These are phyloP conservation scores for Pseudotsuga menziesii DNA, from an alignment of 75 land plant genomes.

Conservation along the genomic window DNA sequence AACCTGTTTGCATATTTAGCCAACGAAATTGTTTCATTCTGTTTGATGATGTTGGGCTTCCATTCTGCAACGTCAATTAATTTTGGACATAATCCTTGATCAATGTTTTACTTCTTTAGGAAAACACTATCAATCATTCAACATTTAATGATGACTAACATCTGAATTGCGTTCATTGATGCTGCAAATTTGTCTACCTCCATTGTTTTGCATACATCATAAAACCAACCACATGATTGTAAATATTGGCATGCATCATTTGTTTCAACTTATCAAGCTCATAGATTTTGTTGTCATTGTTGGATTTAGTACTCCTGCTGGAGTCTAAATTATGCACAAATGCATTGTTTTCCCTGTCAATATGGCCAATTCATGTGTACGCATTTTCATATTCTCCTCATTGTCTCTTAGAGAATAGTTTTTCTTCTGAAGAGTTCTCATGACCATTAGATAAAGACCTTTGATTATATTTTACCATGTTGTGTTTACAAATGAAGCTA, in stretches of 20 bases:
- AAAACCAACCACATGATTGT: conserved; percentile 44
- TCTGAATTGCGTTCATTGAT: too few species aligned
- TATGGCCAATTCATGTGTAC: background rate
- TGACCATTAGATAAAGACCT: background rate
- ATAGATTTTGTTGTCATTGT: background rate
- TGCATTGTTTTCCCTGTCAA: conserved; percentile 11
- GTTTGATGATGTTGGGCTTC: too few species aligned
- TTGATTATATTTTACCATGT: background rate
- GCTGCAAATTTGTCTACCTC: too few species aligned
- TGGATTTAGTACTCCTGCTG: background rate
- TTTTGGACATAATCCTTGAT: too few species aligned
- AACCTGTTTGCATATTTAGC: too few species aligned
- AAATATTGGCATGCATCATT: conserved; percentile 34
- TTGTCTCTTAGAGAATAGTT: background rate
- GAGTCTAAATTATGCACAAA: conserved; percentile 13
- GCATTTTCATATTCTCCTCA: conserved; percentile 20
- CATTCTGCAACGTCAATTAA: too few species aligned
- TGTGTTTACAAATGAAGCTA: background rate
- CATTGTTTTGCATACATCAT: conserved; percentile 43
- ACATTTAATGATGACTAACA: too few species aligned
- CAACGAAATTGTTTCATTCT: too few species aligned
- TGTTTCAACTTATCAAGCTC: conserved; percentile 32
- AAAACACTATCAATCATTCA: too few species aligned
- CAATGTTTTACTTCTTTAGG: too few species aligned
- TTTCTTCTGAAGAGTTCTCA: background rate